A percentile compares a stretch with the other conserved stretches of the same genome.
Evolutionary conservation across 352 stramenopile genomes (phyloP).

Genomic region (Phytophthora hybrid): DNA sequence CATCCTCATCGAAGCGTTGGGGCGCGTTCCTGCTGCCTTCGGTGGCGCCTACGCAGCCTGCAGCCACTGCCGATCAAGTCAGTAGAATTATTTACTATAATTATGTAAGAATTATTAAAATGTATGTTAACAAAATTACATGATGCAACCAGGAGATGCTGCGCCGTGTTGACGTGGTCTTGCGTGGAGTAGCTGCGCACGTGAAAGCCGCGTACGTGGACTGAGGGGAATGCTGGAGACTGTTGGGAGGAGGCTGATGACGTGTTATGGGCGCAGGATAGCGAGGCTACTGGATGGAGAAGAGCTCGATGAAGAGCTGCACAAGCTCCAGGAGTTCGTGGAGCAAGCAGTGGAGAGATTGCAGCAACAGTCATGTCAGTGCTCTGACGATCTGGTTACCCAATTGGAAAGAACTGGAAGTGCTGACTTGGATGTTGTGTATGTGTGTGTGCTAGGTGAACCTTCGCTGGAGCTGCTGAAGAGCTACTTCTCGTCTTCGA

Average conservation of each 20-base stretch:
- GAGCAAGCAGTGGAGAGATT: constrained; percentile 53
- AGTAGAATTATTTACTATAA: background rate
- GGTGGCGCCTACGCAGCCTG: background rate
- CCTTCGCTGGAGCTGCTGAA: constrained; percentile 46
- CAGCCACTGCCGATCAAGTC: constrained; percentile 22
- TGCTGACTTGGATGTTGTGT: background rate
- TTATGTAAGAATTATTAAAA: background rate
- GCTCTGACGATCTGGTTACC: background rate
- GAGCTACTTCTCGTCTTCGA: constrained; percentile 59
- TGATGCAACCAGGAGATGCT: constrained; percentile 46
- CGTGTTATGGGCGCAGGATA: constrained; percentile 44
- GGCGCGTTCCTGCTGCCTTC: constrained; percentile 28
- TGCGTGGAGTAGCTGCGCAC: constrained; percentile 57
- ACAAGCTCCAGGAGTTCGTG: constrained; percentile 53
- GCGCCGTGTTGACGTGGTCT: constrained; percentile 62
- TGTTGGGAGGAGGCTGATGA: background rate
- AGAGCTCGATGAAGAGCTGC: constrained; percentile 48
- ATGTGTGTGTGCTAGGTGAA: constrained; percentile 35
- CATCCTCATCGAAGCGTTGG: constrained; percentile 16
- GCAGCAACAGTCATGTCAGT: constrained; percentile 56
- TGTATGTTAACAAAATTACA: constrained; percentile 9
- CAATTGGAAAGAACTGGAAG: background rate
- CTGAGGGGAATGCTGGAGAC: background rate
- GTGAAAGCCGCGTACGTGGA: constrained; percentile 67
- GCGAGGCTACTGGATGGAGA: constrained; percentile 50